These are phyloP conservation scores for Epichloe brachyelytri DNA, from an alignment of 2,329 filamentous ascomycete genomes.

Conservation along the genomic window DNA sequence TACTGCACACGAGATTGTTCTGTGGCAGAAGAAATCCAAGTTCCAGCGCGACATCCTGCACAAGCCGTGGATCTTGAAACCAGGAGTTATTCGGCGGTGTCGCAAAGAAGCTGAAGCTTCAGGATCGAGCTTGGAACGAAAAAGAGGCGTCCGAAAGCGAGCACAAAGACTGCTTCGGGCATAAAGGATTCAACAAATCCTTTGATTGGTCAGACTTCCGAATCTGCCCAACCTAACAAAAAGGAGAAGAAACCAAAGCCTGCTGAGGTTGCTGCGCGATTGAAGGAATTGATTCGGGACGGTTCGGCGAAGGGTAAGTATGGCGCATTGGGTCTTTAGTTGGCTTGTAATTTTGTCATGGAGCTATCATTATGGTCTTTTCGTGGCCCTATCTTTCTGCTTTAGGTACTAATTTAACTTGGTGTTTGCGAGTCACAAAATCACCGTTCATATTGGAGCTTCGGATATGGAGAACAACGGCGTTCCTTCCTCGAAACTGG, in stretches of 20 bases:
- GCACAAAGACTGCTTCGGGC: slow-evolving; percentile 1
- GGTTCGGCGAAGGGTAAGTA: slow-evolving; percentile 20
- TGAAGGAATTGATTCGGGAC: slow-evolving; percentile 16
- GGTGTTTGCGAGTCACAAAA: not conserved
- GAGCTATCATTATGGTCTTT: not conserved
- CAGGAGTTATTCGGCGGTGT: slow-evolving; percentile 35
- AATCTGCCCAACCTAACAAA: not conserved
- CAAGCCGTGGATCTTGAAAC: slow-evolving; percentile 41
- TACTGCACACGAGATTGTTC: slow-evolving; percentile 43
- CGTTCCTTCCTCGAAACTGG: not conserved
- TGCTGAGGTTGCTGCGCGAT: slow-evolving; percentile 6
- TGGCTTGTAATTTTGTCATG: not conserved
- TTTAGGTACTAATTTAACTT: not conserved
- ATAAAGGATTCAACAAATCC: not conserved
- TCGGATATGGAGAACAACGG: not conserved
- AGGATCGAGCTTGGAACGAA: slow-evolving; percentile 14
- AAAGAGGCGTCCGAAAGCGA: slow-evolving; percentile 12
- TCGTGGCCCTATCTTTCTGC: not conserved
- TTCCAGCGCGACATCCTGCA: slow-evolving; percentile 39
- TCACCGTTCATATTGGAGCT: not conserved
- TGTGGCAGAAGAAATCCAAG: slow-evolving; percentile 42
- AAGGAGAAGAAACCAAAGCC: slow-evolving; percentile 2
- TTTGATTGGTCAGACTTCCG: slow-evolving; percentile 1
- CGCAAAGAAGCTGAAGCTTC: slow-evolving; percentile 31
- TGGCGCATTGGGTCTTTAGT: slow-evolving; percentile 22